These are phyloP conservation scores for Neurospora sp. DNA, from an alignment of 495 filamentous ascomycete species.

Conservation along the genomic window DNA sequence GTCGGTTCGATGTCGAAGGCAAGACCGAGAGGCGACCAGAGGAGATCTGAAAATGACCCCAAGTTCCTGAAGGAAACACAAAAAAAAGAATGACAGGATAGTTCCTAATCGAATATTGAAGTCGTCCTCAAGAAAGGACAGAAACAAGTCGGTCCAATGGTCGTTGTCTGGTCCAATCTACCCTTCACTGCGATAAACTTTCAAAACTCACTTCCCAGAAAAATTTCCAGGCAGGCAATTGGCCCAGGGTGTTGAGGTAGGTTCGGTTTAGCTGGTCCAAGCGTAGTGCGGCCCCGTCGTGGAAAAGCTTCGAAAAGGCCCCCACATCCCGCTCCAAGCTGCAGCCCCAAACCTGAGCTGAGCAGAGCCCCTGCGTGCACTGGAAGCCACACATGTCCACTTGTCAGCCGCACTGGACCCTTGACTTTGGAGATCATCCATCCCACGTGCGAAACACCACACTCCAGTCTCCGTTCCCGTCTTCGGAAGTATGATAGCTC, in stretches of 20 bases:
- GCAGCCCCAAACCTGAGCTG: not conserved
- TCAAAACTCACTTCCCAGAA: not conserved
- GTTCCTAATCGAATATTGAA: not conserved
- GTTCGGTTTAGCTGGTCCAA: not conserved
- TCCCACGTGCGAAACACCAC: not conserved
- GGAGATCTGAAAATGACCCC: not conserved
- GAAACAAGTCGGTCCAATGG: not conserved
- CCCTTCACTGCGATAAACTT: not conserved
- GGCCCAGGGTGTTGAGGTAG: not conserved
- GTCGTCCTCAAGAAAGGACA: not conserved
- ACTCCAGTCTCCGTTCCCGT: not conserved
- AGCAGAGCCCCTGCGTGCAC: not conserved
- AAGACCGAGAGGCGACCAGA: not conserved
- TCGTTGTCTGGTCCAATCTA: not conserved
- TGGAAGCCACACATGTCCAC: not conserved
- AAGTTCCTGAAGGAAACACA: not conserved
- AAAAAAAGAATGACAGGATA: not conserved
- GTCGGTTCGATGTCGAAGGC: not conserved
- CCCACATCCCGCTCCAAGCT: not conserved
- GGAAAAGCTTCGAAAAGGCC: not conserved
- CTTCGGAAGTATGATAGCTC: not conserved
- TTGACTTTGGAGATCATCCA: not conserved
- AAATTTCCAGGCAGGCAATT: slow-evolving; percentile 13
- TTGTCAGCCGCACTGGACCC: not conserved
- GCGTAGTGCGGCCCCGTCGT: not conserved